Percentiles rank a stretch among this genome's conserved stretches.
These are phyloP conservation scores for Lactifluus rugatus DNA, from an alignment of 768 basidiomycete genomes.

Conservation along the genomic window DNA sequence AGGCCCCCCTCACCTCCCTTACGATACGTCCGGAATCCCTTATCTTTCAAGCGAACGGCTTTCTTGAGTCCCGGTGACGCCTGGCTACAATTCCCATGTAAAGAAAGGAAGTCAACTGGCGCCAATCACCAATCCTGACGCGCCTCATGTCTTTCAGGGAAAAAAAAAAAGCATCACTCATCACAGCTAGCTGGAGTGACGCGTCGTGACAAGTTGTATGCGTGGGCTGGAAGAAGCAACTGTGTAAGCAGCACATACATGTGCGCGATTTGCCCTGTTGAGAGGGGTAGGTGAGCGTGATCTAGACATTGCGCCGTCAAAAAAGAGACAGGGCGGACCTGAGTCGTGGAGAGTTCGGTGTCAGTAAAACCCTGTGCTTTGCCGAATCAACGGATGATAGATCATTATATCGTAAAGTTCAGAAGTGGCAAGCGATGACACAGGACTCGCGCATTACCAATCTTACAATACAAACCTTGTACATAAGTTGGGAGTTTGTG, in stretches of 20 bases:
- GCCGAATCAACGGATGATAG: background rate
- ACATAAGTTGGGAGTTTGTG: background rate
- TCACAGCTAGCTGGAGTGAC: background rate
- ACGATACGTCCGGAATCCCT: background rate
- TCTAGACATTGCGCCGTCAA: background rate
- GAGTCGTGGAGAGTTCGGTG: background rate
- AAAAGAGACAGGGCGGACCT: background rate
- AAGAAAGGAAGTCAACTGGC: background rate
- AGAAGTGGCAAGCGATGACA: background rate
- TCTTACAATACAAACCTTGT: background rate
- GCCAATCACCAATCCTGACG: constrained; percentile 6
- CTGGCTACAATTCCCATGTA: background rate
- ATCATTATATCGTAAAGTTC: background rate
- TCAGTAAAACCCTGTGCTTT: background rate
- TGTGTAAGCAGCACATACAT: no score
- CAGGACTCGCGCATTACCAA: no score
- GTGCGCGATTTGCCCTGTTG: background rate
- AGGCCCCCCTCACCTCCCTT: background rate
- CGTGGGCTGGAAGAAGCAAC: background rate
- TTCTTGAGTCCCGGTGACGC: background rate
- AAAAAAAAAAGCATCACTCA: background rate
- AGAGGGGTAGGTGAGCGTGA: background rate
- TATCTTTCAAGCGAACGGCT: background rate
- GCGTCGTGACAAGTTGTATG: background rate
- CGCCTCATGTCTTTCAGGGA: background rate